Conservation (phyloP, 768 basidiomycete genomes). For the Trametes cinnabarina region DNA sequence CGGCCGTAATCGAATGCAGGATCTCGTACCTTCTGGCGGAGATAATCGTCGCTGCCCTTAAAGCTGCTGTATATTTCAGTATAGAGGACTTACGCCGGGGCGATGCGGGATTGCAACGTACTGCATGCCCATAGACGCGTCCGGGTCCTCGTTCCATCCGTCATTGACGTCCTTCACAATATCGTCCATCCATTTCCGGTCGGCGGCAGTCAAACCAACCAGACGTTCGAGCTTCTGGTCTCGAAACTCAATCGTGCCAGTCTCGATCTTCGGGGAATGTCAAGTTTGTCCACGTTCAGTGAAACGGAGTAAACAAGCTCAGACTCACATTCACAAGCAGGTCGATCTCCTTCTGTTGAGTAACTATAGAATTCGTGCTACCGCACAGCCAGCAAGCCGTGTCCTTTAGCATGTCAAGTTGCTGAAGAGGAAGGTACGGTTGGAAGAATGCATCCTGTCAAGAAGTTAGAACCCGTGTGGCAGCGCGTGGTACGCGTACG, state of each 20-base stretch:
- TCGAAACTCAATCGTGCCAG: constrained; percentile 80
- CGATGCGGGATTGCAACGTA: constrained; percentile 37
- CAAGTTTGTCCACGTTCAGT: background rate
- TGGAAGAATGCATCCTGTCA: constrained; percentile 90
- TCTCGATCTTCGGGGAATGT: constrained; percentile 82
- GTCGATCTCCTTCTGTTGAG: constrained; percentile 90
- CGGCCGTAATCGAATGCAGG: too few relatives aligned
- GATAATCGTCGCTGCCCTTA: constrained; percentile 94
- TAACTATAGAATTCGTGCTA: constrained; percentile 95
- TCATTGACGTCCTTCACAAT: constrained; percentile 85
- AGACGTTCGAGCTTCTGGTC: constrained; percentile 78
- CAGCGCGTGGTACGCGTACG: background rate
- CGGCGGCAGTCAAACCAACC: constrained; percentile 82
- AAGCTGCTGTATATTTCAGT: constrained; percentile 49
- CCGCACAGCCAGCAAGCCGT: constrained; percentile 87
- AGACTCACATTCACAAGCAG: constrained; percentile 79
- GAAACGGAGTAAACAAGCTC: too few relatives aligned
- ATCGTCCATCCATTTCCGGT: constrained; percentile 98
- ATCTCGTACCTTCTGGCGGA: constrained; percentile 71
- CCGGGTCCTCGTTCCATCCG: constrained; percentile 67
- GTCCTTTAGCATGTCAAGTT: constrained; percentile 81
- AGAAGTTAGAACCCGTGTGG: background rate
- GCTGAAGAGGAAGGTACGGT: constrained; percentile 94
- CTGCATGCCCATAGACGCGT: constrained; percentile 59
- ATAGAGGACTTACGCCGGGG: background rate